Percentiles rank a stretch among this genome's conserved stretches.
These are phyloP conservation scores for Solanum tacnaense DNA, from an alignment of 257 asterid genomes.

Conservation along the genomic window DNA sequence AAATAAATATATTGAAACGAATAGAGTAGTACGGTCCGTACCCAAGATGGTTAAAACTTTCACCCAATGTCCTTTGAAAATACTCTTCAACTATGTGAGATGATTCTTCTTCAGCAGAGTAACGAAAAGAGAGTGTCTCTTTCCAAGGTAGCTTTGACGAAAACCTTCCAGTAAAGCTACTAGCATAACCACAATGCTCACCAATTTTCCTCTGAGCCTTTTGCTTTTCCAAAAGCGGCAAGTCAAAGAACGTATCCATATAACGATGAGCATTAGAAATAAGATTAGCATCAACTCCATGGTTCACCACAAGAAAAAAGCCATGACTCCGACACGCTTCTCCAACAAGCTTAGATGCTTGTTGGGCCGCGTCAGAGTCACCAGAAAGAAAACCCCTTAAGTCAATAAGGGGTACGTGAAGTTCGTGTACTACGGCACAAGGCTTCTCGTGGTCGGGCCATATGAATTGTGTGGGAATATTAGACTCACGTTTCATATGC, in stretches of 20 bases:
- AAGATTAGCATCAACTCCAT: conserved; percentile 48
- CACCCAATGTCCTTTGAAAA: conserved; percentile 37
- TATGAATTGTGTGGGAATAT: conserved; percentile 58
- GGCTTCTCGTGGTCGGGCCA: conserved; percentile 95
- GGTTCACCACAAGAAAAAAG: conserved; percentile 68
- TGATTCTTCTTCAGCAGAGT: conserved; percentile 20
- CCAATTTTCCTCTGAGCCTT: conserved; percentile 58
- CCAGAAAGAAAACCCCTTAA: conserved; percentile 64
- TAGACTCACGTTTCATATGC: conserved; percentile 20
- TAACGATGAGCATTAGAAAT: conserved; percentile 47
- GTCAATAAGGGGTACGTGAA: conserved; percentile 59
- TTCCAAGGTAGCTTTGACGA: conserved; percentile 91
- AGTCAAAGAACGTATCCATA: conserved; percentile 61
- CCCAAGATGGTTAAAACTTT: conserved; percentile 51
- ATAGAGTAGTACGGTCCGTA: conserved; percentile 4
- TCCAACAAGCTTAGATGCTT: conserved; percentile 50
- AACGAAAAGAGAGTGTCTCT: conserved; percentile 79
- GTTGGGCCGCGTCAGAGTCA: conserved; percentile 24
- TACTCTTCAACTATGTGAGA: conserved; percentile 50
- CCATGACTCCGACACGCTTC: conserved; percentile 65
- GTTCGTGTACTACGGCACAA: conserved; percentile 19
- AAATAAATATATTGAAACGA: not conserved
- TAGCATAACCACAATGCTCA: conserved; percentile 84
- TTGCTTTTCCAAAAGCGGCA: conserved; percentile 49
- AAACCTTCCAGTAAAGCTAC: conserved; percentile 83